A percentile compares a stretch with the other conserved stretches of the same genome.
phyloP scores from a whole-genome alignment of 345 rosid species.

The Turritis glabra region DNA sequence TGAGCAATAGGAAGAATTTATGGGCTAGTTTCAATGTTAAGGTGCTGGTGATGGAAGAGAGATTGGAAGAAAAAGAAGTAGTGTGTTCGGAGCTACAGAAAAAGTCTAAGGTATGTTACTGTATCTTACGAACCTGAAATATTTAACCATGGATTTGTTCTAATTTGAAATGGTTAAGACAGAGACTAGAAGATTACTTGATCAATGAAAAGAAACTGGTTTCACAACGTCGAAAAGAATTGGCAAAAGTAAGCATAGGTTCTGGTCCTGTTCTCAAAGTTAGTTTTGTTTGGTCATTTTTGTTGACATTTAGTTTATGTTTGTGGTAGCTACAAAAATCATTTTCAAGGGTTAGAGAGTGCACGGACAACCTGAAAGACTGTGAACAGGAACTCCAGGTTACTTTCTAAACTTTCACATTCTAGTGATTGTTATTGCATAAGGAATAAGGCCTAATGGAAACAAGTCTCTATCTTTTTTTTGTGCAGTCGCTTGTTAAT shows the following conservation, averaged over 20 bases:
- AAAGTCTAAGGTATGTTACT: slow-evolving; percentile 57
- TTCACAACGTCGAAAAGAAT: slow-evolving; percentile 57
- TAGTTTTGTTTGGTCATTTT: slow-evolving; percentile 3
- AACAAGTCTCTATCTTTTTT: neutral
- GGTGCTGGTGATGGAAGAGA: slow-evolving; percentile 57
- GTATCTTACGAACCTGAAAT: neutral
- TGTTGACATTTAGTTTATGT: slow-evolving; percentile 17
- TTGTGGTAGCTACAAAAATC: slow-evolving; percentile 65
- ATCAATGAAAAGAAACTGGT: slow-evolving; percentile 60
- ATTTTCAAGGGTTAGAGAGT: slow-evolving; percentile 66
- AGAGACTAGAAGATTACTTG: slow-evolving; percentile 78
- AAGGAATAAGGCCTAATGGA: neutral
- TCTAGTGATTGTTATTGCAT: slow-evolving; percentile 5
- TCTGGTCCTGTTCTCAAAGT: neutral
- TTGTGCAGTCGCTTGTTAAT: slow-evolving; percentile 28
- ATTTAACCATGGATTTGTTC: slow-evolving; percentile 15
- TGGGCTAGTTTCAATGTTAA: slow-evolving; percentile 37
- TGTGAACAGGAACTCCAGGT: slow-evolving; percentile 84
- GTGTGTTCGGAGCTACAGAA: slow-evolving; percentile 58
- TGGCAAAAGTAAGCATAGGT: slow-evolving; percentile 56
- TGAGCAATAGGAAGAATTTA: neutral
- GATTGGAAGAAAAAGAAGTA: slow-evolving; percentile 50
- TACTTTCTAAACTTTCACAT: slow-evolving; percentile 23
- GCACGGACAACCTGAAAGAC: slow-evolving; percentile 58
- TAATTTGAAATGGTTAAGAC: slow-evolving; percentile 43